Evolutionary conservation across 2,329 filamentous ascomycete genomes (phyloP), one percentile per base, ranked within the genome.

Genomic region (Ramichloridium luteum): DNA sequence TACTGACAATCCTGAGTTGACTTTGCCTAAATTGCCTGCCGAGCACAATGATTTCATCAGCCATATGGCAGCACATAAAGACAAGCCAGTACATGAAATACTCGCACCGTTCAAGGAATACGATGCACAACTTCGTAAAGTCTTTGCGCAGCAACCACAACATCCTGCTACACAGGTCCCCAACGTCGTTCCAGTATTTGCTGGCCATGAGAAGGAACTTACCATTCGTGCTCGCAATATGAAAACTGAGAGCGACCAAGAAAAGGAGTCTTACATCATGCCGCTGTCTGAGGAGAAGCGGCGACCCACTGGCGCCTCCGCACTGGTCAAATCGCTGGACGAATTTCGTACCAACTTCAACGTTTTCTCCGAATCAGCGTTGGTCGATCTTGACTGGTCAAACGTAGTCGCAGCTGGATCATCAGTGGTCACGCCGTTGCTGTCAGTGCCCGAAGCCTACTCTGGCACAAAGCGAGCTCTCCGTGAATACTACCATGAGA

Each of bases 351-450:
- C 72, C 29, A 88, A 90, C 56, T 88, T 93, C 57, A 71, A 71
- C 36, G 53, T 92, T 36, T 93, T 93, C 51, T 84, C 78, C 1
- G 84, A 93, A 56, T 79, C 73, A 2, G 77, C 80, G 0, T 61
- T 92, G 16, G 65, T 66, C 16, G 82, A 88, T 29, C 53, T 92
- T 44, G 73, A 88, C 50, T 92, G 83, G 83, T 73, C 58, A 49
- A 90, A 90, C 51, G 73, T 92, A 11, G 75, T 90, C 11, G 84
- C 73, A 16, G 80, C 82, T 25, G 84, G 84, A 8, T 86, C 79
- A 29, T 77, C 81, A 2, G 83, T 88, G 1, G 74, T 83, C 31
- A 92, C 85, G 32, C 77, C 77, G 29, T 64, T 92, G 18, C 58
- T 92, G 10, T 79, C 82, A 4, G 57, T 53, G 17, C 64, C 50